Conservation (phyloP, 2,329 filamentous ascomycete genomes). For the Pseudogymnoascus sp. region DNA sequence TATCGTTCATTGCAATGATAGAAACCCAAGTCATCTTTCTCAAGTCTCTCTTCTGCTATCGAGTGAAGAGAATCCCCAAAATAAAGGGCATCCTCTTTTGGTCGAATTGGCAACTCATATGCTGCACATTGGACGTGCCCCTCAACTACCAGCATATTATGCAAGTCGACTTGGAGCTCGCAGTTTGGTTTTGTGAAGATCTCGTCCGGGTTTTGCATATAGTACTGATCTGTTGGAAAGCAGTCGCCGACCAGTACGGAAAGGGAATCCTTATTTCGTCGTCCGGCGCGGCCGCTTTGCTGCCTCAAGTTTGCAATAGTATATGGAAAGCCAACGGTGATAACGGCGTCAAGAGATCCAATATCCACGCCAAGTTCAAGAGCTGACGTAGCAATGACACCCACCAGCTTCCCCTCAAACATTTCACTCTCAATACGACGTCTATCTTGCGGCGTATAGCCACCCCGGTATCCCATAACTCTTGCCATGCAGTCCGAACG, state of each 20-base stretch:
- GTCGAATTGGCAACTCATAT: constrained; percentile 85
- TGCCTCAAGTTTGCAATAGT: constrained; percentile 91
- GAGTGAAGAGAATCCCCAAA: constrained; percentile 67
- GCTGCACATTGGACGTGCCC: constrained; percentile 94
- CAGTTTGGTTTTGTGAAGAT: constrained; percentile 88
- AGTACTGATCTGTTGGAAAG: constrained; percentile 88
- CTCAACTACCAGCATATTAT: constrained; percentile 83
- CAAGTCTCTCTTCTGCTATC: constrained; percentile 65
- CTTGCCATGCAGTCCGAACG: constrained; percentile 65
- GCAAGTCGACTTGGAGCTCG: constrained; percentile 82
- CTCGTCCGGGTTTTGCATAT: constrained; percentile 93
- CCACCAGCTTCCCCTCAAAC: constrained; percentile 90
- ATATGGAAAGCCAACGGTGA: constrained; percentile 92
- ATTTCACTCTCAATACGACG: constrained; percentile 86
- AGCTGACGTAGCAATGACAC: constrained; percentile 88
- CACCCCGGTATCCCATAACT: constrained; percentile 93
- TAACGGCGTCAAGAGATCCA: constrained; percentile 82
- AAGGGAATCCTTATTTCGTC: constrained; percentile 86
- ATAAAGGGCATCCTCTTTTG: constrained; percentile 65
- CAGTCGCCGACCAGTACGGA: constrained; percentile 83
- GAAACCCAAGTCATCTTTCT: constrained; percentile 68
- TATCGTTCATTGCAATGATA: constrained; percentile 88
- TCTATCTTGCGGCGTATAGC: constrained; percentile 86
- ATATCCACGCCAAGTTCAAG: constrained; percentile 94
- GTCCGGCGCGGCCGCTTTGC: constrained; percentile 85